A percentile compares a stretch with the other conserved stretches of the same genome.
These are phyloP conservation scores for Penicillium cataractarum DNA, from an alignment of 495 filamentous ascomycete species.

Conservation along the genomic window DNA sequence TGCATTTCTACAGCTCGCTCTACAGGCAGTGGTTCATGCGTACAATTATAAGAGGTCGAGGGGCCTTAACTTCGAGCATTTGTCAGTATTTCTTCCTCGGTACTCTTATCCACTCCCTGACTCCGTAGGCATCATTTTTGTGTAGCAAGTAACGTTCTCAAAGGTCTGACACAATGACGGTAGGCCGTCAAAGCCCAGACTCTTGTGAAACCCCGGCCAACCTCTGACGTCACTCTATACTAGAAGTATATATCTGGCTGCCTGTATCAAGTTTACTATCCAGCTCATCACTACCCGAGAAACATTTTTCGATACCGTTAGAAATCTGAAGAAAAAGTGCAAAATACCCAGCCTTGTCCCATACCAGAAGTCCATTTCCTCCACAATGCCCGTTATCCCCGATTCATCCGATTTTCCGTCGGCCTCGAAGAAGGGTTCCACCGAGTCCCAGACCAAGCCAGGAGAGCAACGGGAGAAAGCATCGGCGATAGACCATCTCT, in stretches of 20 bases:
- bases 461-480: conserved; percentile 37
- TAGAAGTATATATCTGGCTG: conserved; percentile 18
- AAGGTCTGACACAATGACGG: not conserved
- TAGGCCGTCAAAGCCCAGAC: not conserved
- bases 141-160: no score
- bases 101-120: no score
- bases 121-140: no score
- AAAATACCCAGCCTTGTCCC: not conserved
- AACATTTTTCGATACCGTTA: no score
- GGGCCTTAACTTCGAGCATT: no score
- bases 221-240: conserved; percentile 31
- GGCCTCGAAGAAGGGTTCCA: conserved; percentile 26
- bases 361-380: not conserved
- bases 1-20: no score
- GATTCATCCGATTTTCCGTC: conserved; percentile 32
- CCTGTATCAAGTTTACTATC: not conserved
- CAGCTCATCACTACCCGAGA: no score
- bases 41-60: no score
- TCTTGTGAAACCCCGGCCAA: conserved; percentile 1
- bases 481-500: conserved; percentile 37
- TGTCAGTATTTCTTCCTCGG: no score
- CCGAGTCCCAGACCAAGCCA: conserved; percentile 25
- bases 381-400: conserved; percentile 43
- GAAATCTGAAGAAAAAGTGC: not conserved
- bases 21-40: no score